Evolutionary conservation across 805 yeast species (phyloP).

Genomic region (Ogataea ramenticola): DNA sequence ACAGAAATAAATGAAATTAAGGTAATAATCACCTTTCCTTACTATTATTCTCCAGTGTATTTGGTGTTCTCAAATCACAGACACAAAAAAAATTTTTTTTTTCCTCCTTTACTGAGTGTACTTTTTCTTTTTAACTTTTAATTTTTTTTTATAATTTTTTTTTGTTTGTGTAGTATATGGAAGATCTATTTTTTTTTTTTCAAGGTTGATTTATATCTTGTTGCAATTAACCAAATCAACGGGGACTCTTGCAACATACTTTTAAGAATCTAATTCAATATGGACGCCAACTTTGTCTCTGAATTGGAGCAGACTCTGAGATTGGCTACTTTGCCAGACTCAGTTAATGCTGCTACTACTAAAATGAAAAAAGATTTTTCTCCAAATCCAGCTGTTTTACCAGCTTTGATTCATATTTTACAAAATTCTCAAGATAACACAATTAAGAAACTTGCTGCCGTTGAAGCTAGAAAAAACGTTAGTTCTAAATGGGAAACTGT

Average conservation of each 20-base stretch:
- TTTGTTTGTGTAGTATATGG: no score
- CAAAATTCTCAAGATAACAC: constrained; percentile 64
- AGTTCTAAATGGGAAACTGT: constrained; percentile 58
- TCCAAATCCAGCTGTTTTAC: constrained; percentile 62
- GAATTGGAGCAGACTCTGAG: constrained; percentile 73
- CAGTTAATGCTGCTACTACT: constrained; percentile 76
- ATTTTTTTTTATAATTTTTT: no score
- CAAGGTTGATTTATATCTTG: no score
- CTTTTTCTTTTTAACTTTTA: no score
- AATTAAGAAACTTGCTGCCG: constrained; percentile 88
- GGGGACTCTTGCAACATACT: background rate
- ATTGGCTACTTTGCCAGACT: constrained; percentile 76
- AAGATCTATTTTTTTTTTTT: no score
- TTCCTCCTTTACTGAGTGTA: no score
- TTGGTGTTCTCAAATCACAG: no score
- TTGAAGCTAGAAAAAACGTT: constrained; percentile 86
- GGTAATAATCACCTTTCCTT: no score
- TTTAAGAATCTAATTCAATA: constrained; percentile 14
- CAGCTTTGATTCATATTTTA: constrained; percentile 76
- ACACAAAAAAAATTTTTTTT: no score
- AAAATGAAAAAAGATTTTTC: constrained; percentile 70
- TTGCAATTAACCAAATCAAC: background rate
- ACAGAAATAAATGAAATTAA: no score
- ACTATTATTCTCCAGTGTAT: no score
- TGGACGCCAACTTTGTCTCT: constrained; percentile 67